Evolutionary conservation across 306 rosid species (phyloP).

Genomic region (Quercus mongolica): DNA sequence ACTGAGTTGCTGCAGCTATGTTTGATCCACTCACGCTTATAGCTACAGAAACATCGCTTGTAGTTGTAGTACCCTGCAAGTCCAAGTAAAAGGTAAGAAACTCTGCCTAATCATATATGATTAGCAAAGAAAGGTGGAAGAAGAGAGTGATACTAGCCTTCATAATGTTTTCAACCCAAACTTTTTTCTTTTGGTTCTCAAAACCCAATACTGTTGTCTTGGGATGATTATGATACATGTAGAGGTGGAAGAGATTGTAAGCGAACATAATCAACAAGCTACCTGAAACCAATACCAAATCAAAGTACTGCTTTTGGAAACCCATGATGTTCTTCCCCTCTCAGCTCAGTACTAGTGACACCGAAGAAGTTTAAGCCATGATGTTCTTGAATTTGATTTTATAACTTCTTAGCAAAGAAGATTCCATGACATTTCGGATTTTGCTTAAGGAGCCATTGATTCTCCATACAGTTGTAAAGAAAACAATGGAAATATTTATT

Average conservation of each 20-base stretch:
- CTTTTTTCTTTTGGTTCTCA: slow-evolving; percentile 64
- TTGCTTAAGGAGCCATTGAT: too few species aligned
- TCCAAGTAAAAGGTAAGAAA: not conserved
- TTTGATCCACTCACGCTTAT: slow-evolving; percentile 48
- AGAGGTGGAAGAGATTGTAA: slow-evolving; percentile 60
- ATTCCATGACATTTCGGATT: too few species aligned
- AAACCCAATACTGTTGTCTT: slow-evolving; percentile 72
- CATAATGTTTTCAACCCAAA: slow-evolving; percentile 71
- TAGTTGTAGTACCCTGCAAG: slow-evolving; percentile 38
- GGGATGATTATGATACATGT: slow-evolving; percentile 49
- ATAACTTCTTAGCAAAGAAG: too few species aligned
- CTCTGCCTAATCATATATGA: not conserved
- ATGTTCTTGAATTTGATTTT: too few species aligned
- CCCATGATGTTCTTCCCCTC: slow-evolving; percentile 24
- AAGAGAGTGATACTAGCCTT: slow-evolving; percentile 17
- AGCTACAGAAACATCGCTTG: slow-evolving; percentile 1
- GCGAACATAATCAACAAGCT: slow-evolving; percentile 66
- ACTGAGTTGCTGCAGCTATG: slow-evolving; percentile 55
- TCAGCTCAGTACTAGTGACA: too few species aligned
- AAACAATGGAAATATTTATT: too few species aligned
- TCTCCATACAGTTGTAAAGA: too few species aligned
- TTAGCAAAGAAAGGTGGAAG: too few species aligned
- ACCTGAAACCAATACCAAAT: slow-evolving; percentile 61
- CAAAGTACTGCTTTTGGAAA: slow-evolving; percentile 57
- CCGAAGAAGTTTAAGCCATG: too few species aligned